Base-by-base conservation (phyloP, 192 early-diverging fungal species). In the Allomyces arbusculus region DNA sequence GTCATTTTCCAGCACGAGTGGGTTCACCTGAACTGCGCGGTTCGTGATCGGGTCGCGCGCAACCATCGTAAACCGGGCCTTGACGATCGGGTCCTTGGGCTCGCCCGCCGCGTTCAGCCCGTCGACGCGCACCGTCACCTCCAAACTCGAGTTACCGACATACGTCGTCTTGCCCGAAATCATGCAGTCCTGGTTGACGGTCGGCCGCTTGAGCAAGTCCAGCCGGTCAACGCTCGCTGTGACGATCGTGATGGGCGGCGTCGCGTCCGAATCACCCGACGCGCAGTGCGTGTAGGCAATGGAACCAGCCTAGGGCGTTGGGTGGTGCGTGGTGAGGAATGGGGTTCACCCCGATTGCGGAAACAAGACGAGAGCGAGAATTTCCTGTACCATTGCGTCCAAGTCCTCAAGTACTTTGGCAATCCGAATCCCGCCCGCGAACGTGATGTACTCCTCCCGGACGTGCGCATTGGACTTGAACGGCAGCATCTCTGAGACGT, bases 61-160 rank as follows among this genome's bases (percentile, higher is more conserved):
- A 43, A 89, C 92, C 91, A 93, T 95, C 7, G 88, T 90, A 69
- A 95, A 91, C 68, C 87, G 83, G 16, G 91, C 89, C 20, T 80
- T 75, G n/a, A 92, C 75, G 64, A 90, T 83, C 4, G 82, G 78
- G 55, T 85, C 74, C 14, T 73, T 64, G 43, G 73, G 62, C 69
- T 67, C 73, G 5, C 73, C 61, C 43, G 73, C 67, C 1, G 67
- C 64, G 10, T 66, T 55, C 23, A 87, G 69, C 3, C 78, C 70
- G 62, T 89, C 87, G 65, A 84, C 75, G 69, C 82, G 82, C 68
- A 87, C 81, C 62, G 78, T 79, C 12, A 87, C 84, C 78, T 94
- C 92, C 89, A 95, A 88, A 22, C 88, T 90, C 66, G 88, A 90
- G 55, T 76, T 80, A 12, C 92, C 92, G 7, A 89, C 89, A 71